Evolutionary conservation across 768 basidiomycete genomes (phyloP).

Genomic region (Termitomyces sp.): DNA sequence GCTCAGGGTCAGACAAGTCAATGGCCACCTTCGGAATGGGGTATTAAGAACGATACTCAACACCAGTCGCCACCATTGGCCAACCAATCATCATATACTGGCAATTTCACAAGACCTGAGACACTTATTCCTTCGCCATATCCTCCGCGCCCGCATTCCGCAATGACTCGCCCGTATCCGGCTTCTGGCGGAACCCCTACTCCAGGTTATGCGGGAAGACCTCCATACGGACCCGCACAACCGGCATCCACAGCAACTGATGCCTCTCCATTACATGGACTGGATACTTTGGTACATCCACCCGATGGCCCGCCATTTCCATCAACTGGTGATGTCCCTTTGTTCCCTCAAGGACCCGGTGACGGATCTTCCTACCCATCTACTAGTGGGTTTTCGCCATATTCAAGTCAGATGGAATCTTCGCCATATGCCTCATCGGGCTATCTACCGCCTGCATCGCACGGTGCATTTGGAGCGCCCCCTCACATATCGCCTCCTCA

Average conservation of each 20-base stretch:
- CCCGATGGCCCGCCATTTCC: slow-evolving; percentile 15
- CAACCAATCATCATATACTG: slow-evolving; percentile 12
- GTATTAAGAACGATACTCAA: slow-evolving; percentile 13
- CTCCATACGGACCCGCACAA: slow-evolving; percentile 1
- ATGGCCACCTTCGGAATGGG: slow-evolving; percentile 44
- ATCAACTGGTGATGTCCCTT: slow-evolving; percentile 9
- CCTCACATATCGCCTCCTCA: slow-evolving; percentile 2
- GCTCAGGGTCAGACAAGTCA: slow-evolving; percentile 6
- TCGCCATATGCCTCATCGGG: slow-evolving; percentile 10
- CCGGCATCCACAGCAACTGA: slow-evolving; percentile 3
- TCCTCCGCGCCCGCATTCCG: slow-evolving; percentile 22
- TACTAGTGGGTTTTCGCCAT: slow-evolving; percentile 8
- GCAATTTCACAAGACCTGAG: slow-evolving; percentile 27
- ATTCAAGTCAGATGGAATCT: slow-evolving; percentile 11
- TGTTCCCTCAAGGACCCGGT: slow-evolving; percentile 6
- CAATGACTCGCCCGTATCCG: slow-evolving; percentile 5
- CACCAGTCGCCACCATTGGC: slow-evolving; percentile 12
- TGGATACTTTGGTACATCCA: slow-evolving; percentile 4
- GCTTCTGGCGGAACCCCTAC: background rate
- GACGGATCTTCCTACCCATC: slow-evolving; percentile 7
- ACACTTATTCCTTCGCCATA: slow-evolving; percentile 20
- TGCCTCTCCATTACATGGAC: slow-evolving; percentile 7
- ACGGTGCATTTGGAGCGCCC: slow-evolving; percentile 9
- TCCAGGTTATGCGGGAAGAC: background rate
- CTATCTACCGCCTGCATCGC: slow-evolving; percentile 8